These are phyloP conservation scores for Fusarium sp. DNA, from an alignment of 2,329 filamentous ascomycete genomes.

Conservation along the genomic window DNA sequence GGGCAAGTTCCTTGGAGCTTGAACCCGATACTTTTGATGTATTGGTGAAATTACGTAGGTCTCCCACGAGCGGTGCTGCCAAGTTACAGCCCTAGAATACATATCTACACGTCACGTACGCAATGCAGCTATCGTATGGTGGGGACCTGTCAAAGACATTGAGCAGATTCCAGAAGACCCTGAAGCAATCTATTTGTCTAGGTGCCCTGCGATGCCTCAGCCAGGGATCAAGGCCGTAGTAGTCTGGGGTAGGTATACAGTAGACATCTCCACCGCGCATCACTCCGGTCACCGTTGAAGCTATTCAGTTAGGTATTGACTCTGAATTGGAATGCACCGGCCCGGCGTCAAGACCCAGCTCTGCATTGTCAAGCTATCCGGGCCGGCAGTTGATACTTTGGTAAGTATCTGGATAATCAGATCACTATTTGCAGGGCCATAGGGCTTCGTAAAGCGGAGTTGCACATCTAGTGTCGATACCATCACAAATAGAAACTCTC, in stretches of 20 bases:
- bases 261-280: constrained; percentile 22
- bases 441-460: not conserved
- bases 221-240: not conserved
- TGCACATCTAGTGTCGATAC: constrained; percentile 2
- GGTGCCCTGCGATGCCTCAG: constrained; percentile 8
- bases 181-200: constrained; percentile 27
- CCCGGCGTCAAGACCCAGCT: constrained; percentile 25
- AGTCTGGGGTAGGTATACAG: constrained; percentile 6
- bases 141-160: constrained; percentile 29
- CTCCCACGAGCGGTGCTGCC: too few relatives aligned
- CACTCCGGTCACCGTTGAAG: constrained; percentile 25
- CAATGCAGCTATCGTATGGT: constrained; percentile 32
- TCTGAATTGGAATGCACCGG: constrained; percentile 25
- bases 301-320: not conserved
- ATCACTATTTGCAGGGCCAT: not conserved
- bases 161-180: constrained; percentile 43
- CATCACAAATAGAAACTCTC: constrained; percentile 25
- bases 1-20: not conserved
- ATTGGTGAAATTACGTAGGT: too few relatives aligned
- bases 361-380: constrained; percentile 12
- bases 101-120: not conserved
- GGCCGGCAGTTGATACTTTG: constrained; percentile 30
- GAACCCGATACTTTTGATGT: not conserved
- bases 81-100: too few relatives aligned
- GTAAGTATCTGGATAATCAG: not conserved